phyloP scores from a whole-genome alignment of 1,284 basidiomycete genomes.

The Cutaneotrichosporon curvatum region DNA sequence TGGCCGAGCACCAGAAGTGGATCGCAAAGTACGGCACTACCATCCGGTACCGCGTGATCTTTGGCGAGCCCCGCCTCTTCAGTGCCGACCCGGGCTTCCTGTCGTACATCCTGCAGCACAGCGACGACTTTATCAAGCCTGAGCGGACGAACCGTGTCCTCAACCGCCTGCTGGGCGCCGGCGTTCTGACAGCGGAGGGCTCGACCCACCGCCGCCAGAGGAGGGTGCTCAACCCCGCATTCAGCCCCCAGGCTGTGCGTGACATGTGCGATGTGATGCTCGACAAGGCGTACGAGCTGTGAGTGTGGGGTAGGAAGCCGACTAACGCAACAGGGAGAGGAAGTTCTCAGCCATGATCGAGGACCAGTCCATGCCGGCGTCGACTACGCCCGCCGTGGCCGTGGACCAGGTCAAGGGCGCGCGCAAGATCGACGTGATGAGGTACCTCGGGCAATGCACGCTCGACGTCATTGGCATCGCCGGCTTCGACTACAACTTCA shows the following conservation, averaged over 20 bases:
- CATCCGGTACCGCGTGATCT: slow-evolving; percentile 17
- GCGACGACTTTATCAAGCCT: slow-evolving; percentile 58
- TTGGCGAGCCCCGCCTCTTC: slow-evolving; percentile 48
- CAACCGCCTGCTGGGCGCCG: slow-evolving; percentile 21
- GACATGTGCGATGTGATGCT: slow-evolving; percentile 57
- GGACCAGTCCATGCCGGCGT: slow-evolving; percentile 47
- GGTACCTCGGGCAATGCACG: slow-evolving; percentile 57
- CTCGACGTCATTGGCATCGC: slow-evolving; percentile 63
- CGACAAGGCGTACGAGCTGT: slow-evolving; percentile 56
- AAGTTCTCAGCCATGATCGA: slow-evolving; percentile 59
- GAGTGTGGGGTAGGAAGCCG: no score
- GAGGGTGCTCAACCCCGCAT: slow-evolving; percentile 48
- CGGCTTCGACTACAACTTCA: slow-evolving; percentile 57
- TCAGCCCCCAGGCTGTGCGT: slow-evolving; percentile 37
- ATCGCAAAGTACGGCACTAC: slow-evolving; percentile 20
- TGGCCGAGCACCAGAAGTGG: slow-evolving; percentile 20
- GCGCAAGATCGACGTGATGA: slow-evolving; percentile 50
- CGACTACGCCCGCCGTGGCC: slow-evolving; percentile 11
- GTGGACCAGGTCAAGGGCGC: slow-evolving; percentile 7
- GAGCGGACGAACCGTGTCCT: slow-evolving; percentile 22
- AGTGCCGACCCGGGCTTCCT: slow-evolving; percentile 58
- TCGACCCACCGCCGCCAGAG: slow-evolving; percentile 52
- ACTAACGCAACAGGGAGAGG: slow-evolving; percentile 11
- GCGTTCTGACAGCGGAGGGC: slow-evolving; percentile 45
- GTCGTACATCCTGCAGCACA: slow-evolving; percentile 55